Percentiles rank a stretch among this genome's conserved stretches.
phyloP scores from a whole-genome alignment of 768 basidiomycete species.

The Leccinum subtestaceum region DNA sequence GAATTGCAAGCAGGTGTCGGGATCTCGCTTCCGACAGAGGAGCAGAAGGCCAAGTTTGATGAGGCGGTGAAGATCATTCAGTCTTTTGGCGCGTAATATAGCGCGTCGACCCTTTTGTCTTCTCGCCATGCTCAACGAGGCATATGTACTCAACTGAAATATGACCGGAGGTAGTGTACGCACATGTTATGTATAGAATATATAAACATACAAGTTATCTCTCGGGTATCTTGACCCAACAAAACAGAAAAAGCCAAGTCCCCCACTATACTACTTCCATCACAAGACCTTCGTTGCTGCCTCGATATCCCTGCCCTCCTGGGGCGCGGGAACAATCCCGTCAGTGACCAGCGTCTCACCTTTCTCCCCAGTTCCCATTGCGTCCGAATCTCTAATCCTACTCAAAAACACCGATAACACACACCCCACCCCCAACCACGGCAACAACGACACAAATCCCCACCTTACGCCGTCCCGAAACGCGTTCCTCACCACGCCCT shows the following conservation, averaged over 20 bases:
- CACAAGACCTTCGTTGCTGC: neutral
- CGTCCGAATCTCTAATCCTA: slow-evolving; percentile 33
- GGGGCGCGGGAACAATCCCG: neutral
- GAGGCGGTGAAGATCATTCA: slow-evolving; percentile 68
- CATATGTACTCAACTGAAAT: neutral
- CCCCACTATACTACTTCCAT: neutral
- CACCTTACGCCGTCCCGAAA: slow-evolving; percentile 41
- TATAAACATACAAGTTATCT: neutral
- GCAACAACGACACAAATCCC: slow-evolving; percentile 47
- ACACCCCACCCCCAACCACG: slow-evolving; percentile 40
- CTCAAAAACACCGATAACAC: slow-evolving; percentile 39
- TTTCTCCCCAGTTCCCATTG: neutral
- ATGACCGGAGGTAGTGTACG: neutral
- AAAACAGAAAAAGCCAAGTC: neutral
- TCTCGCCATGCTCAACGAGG: neutral
- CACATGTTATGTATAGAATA: neutral
- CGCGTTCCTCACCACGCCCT: slow-evolving; percentile 37
- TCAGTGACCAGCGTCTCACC: neutral
- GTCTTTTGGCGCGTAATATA: slow-evolving; percentile 17
- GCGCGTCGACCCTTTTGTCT: neutral
- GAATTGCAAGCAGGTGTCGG: slow-evolving; percentile 56
- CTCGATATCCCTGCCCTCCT: neutral
- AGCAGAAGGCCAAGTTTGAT: slow-evolving; percentile 65
- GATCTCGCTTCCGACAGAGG: slow-evolving; percentile 47
- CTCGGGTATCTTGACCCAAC: neutral